These are phyloP conservation scores for Tetracentron sinense DNA, from an alignment of 164 flowering plant genomes.

Conservation along the genomic window DNA sequence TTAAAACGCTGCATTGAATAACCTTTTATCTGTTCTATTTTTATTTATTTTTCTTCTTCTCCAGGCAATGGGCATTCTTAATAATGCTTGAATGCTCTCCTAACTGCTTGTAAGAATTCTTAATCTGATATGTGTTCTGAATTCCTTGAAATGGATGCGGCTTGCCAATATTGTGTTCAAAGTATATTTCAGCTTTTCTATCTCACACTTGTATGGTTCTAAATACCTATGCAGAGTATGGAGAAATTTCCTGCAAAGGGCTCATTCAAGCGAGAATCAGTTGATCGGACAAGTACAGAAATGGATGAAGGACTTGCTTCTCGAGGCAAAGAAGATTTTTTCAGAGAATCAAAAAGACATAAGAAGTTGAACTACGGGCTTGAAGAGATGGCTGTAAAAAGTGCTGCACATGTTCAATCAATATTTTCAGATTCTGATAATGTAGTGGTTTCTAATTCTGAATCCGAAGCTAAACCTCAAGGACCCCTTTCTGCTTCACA, in stretches of 20 bases:
- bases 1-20: no score
- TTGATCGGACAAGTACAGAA: slow-evolving; percentile 7
- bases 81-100: no score
- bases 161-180: not conserved
- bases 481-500: slow-evolving; percentile 11
- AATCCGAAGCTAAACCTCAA: slow-evolving; percentile 6
- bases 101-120: no score
- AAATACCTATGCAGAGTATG: slow-evolving; percentile 25
- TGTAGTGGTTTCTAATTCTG: slow-evolving; percentile 6
- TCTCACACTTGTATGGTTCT: no score
- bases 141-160: no score
- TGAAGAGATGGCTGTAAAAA: not conserved
- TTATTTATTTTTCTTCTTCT: no score
- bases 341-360: slow-evolving; percentile 42
- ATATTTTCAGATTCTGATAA: slow-evolving; percentile 10
- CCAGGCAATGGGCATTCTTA: no score
- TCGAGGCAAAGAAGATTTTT: slow-evolving; percentile 15
- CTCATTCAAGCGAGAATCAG: slow-evolving; percentile 9
- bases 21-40: no score
- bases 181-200: no score
- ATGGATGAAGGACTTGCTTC: slow-evolving; percentile 5
- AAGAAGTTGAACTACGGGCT: slow-evolving; percentile 27
- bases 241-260: slow-evolving; percentile 14
- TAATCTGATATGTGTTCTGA: no score
- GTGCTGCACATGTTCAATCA: slow-evolving; percentile 6